phyloP scores from a whole-genome alignment of 495 filamentous ascomycete species.

The Tetracladium setigerum region DNA sequence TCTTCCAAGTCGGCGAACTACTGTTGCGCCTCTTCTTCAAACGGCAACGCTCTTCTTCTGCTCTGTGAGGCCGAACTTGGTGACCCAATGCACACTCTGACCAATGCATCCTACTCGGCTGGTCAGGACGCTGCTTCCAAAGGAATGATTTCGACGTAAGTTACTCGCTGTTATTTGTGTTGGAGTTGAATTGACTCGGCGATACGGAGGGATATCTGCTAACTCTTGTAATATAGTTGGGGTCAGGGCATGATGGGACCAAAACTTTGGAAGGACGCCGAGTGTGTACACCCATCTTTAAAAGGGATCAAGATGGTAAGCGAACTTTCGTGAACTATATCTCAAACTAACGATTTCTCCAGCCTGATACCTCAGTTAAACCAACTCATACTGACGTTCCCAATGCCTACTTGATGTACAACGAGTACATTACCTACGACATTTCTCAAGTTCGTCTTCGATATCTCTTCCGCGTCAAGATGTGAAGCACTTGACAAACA shows the following conservation, averaged over 20 bases:
- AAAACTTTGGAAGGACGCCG: constrained; percentile 67
- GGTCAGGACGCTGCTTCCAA: constrained; percentile 50
- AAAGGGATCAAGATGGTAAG: constrained; percentile 57
- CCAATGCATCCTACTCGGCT: constrained; percentile 46
- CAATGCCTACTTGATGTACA: constrained; percentile 40
- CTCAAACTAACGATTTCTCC: background rate
- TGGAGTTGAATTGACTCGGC: background rate
- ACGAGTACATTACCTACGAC: constrained; percentile 78
- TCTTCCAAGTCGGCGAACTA: constrained; percentile 74
- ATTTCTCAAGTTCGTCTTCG: constrained; percentile 67
- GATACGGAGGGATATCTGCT: background rate
- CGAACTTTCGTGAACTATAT: background rate
- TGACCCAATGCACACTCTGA: constrained; percentile 55
- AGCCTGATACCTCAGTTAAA: constrained; percentile 37
- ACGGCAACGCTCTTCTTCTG: constrained; percentile 48
- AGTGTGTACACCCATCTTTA: constrained; percentile 50
- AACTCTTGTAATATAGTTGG: constrained; percentile 13
- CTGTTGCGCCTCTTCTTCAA: constrained; percentile 44
- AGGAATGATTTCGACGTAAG: constrained; percentile 52
- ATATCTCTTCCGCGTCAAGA: constrained; percentile 65
- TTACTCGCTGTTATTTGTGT: constrained; percentile 13
- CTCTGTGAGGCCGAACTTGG: constrained; percentile 79
- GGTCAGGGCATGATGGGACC: constrained; percentile 58
- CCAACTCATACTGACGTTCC: constrained; percentile 31
- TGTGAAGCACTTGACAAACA: constrained; percentile 27